phyloP scores from a whole-genome alignment of 352 stramenopile species.

The Phytophthora ohioensis region DNA sequence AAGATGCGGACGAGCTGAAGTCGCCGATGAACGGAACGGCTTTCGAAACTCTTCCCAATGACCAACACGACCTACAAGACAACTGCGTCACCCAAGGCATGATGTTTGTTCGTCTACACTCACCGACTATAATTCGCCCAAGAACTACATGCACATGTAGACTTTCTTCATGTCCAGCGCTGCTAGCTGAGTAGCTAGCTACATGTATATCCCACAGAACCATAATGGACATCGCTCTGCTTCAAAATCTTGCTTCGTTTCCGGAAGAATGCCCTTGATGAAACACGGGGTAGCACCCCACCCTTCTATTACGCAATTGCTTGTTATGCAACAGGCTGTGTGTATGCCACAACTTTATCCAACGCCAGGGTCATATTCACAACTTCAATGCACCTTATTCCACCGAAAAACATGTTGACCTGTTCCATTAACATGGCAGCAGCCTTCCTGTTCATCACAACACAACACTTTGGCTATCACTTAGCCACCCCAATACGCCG shows the following conservation, averaged over 20 bases:
- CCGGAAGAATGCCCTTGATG: too few species aligned
- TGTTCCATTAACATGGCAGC: background rate
- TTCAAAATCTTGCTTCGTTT: background rate
- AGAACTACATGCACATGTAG: background rate
- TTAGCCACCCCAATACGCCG: conserved; percentile 33
- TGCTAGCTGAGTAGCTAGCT: conserved; percentile 10
- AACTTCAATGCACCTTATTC: background rate
- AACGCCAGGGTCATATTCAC: background rate
- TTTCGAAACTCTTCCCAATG: conserved; percentile 22
- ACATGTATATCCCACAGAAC: background rate
- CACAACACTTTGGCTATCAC: background rate
- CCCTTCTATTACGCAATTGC: too few species aligned
- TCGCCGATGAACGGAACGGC: conserved; percentile 30
- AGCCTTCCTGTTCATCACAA: conserved; percentile 2
- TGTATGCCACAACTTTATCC: too few species aligned
- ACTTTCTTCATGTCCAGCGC: conserved; percentile 5
- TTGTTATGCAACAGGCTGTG: too few species aligned
- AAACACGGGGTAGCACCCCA: too few species aligned
- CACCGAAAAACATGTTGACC: background rate
- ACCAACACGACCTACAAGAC: conserved; percentile 43
- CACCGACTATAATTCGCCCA: conserved; percentile 4
- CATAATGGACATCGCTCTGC: conserved; percentile 2
- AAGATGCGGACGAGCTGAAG: conserved; percentile 18
- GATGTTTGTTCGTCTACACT: background rate
- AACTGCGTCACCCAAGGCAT: conserved; percentile 12